These are phyloP conservation scores for Pythium guiyangense DNA, from an alignment of 352 stramenopile genomes.

Conservation along the genomic window DNA sequence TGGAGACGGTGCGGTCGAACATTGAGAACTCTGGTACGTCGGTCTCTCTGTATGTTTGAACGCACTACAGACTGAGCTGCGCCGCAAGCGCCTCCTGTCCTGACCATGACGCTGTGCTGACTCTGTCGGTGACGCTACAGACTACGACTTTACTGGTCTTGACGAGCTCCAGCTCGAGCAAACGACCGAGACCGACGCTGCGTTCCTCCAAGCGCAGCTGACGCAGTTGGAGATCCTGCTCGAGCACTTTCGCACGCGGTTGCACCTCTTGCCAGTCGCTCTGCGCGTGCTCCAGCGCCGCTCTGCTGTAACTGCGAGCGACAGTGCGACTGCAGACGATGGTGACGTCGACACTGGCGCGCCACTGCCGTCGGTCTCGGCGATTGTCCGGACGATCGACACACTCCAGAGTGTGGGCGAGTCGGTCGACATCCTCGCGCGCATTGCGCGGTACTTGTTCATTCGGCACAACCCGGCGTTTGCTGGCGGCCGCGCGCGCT, in stretches of 20 bases:
- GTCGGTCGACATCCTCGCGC: conserved; percentile 37
- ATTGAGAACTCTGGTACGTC: conserved; percentile 32
- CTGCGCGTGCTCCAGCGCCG: conserved; percentile 27
- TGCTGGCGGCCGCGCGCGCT: conserved; percentile 2
- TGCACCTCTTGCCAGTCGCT: conserved; percentile 42
- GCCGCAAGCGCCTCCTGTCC: background rate
- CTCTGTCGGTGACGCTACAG: conserved; percentile 2
- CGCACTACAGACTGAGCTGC: background rate
- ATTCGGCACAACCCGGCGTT: conserved; percentile 27
- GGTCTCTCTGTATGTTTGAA: background rate
- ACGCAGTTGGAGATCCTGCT: conserved; percentile 40
- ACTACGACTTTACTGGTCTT: conserved; percentile 16
- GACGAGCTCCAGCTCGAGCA: conserved; percentile 10
- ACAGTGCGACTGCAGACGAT: background rate
- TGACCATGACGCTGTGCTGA: background rate
- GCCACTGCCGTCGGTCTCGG: conserved; percentile 8
- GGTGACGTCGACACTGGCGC: background rate
- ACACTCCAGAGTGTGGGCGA: conserved; percentile 53
- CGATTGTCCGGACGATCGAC: conserved; percentile 45
- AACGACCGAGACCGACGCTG: conserved; percentile 16
- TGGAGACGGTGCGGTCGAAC: conserved; percentile 37
- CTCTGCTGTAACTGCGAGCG: background rate
- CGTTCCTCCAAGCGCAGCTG: conserved; percentile 47
- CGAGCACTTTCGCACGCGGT: conserved; percentile 36
- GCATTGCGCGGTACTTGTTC: conserved; percentile 46